These are phyloP conservation scores for Myochromella boudieri DNA, from an alignment of 768 basidiomycete species.

Conservation along the genomic window DNA sequence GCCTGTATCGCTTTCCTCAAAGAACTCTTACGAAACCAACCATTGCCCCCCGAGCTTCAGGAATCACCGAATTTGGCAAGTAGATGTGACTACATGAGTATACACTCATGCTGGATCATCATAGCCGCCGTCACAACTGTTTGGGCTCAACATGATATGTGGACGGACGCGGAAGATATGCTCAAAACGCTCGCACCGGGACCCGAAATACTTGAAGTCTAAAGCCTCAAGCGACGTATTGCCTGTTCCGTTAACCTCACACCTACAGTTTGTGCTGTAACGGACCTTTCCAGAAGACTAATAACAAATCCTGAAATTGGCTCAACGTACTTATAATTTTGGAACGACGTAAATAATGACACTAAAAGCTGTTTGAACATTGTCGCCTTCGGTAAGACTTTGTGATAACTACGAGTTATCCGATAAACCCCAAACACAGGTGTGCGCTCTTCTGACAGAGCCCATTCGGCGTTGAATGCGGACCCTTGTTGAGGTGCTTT, in stretches of 20 bases:
- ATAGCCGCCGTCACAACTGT: conserved; percentile 60
- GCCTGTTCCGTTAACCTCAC: not conserved
- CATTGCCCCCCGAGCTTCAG: conserved; percentile 11
- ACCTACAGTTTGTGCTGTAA: not conserved
- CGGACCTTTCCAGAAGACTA: too few species aligned
- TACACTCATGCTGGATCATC: conserved; percentile 73
- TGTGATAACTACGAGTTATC: too few species aligned
- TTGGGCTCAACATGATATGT: conserved; percentile 83
- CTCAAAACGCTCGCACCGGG: conserved; percentile 28
- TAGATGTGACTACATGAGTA: conserved; percentile 24
- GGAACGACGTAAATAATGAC: too few species aligned
- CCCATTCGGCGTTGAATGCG: too few species aligned
- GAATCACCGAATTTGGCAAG: conserved; percentile 2
- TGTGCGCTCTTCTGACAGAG: too few species aligned
- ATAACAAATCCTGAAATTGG: too few species aligned
- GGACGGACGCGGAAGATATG: conserved; percentile 70
- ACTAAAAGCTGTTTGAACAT: too few species aligned
- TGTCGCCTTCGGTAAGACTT: too few species aligned
- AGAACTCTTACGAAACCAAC: conserved; percentile 23
- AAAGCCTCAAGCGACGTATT: not conserved
- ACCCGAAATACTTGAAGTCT: not conserved
- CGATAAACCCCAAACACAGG: too few species aligned
- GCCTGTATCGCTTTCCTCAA: conserved; percentile 60
- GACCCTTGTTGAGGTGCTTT: too few species aligned
- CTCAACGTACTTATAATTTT: too few species aligned